phyloP scores from a whole-genome alignment of 164 flowering plant species.

The Pachysandra terminalis region DNA sequence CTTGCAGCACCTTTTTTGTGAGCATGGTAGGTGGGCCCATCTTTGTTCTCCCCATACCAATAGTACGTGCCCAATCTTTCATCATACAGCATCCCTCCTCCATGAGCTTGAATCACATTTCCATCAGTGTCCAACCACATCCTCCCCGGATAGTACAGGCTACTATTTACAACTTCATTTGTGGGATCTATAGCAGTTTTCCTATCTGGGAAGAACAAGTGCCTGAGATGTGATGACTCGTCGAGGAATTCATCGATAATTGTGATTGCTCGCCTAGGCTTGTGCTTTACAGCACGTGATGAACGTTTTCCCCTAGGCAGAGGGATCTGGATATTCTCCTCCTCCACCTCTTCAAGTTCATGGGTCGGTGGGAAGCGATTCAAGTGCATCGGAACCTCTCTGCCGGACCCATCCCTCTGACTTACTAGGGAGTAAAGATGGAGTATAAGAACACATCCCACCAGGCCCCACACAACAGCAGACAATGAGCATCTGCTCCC shows the following conservation, averaged over 20 bases:
- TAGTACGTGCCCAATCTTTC: slow-evolving; percentile 58
- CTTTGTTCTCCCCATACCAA: slow-evolving; percentile 99
- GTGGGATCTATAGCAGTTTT: slow-evolving; percentile 67
- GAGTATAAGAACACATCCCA: slow-evolving; percentile 59
- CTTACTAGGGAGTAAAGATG: slow-evolving; percentile 49
- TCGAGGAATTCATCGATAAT: slow-evolving; percentile 91
- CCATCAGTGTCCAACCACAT: slow-evolving; percentile 97
- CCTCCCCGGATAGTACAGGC: slow-evolving; percentile 66
- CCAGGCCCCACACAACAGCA: slow-evolving; percentile 54
- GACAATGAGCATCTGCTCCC: slow-evolving; percentile 69
- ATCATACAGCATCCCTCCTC: slow-evolving; percentile 88
- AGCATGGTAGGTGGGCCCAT: slow-evolving; percentile 92
- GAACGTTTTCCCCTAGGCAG: slow-evolving; percentile 80
- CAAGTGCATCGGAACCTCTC: slow-evolving; percentile 28
- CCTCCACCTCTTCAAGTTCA: slow-evolving; percentile 81
- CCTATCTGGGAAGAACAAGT: slow-evolving; percentile 69
- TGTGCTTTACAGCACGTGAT: slow-evolving; percentile 79
- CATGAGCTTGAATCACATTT: slow-evolving; percentile 96
- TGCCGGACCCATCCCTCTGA: slow-evolving; percentile 24
- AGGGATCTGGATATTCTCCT: slow-evolving; percentile 69
- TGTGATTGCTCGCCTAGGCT: slow-evolving; percentile 53
- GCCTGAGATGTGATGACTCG: slow-evolving; percentile 74
- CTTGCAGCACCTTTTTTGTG: slow-evolving; percentile 89
- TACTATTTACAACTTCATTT: slow-evolving; percentile 50
- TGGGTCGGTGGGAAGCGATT: slow-evolving; percentile 41